Conservation (phyloP, 78 protist species). For the Paratrimastix pyriformis region DNA sequence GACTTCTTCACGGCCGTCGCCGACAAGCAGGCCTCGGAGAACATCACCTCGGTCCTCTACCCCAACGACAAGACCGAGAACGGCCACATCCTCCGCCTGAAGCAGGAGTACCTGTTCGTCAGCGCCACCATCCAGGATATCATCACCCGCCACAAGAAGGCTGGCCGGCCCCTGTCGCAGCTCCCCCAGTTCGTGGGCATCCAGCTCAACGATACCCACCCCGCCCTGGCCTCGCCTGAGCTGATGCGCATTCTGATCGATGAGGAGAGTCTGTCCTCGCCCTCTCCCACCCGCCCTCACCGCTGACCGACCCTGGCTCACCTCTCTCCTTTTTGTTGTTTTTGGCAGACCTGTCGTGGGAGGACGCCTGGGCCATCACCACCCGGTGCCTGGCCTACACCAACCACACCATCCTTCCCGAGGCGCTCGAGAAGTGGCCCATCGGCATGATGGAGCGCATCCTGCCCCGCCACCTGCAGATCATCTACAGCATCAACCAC, state of each 20-base stretch:
- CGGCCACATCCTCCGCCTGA: constrained; percentile 83
- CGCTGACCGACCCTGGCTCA: too few species aligned
- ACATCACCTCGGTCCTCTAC: constrained; percentile 79
- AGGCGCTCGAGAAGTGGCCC: constrained; percentile 93
- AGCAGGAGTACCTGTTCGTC: constrained; percentile 88
- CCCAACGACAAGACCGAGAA: constrained; percentile 77
- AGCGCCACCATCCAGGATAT: constrained; percentile 85
- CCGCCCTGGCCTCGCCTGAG: constrained; percentile 71
- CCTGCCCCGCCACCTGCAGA: constrained; percentile 85
- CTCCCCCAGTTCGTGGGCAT: constrained; percentile 57
- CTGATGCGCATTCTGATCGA: constrained; percentile 76
- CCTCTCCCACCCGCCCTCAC: too few species aligned
- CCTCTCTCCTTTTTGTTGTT: too few species aligned
- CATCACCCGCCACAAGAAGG: constrained; percentile 63
- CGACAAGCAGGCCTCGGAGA: constrained; percentile 64
- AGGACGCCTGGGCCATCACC: constrained; percentile 74
- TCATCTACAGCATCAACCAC: constrained; percentile 85
- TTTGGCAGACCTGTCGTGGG: constrained; percentile 60
- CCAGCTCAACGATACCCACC: constrained; percentile 95
- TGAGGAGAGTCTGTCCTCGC: too few species aligned
- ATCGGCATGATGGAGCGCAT: constrained; percentile 60
- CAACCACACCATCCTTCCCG: constrained; percentile 94
- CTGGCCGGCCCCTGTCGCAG: not conserved
- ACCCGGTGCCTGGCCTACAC: constrained; percentile 67
- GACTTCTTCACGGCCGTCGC: constrained; percentile 71